These are phyloP conservation scores for Mycena alexandri DNA, from an alignment of 768 basidiomycete genomes.

Conservation along the genomic window DNA sequence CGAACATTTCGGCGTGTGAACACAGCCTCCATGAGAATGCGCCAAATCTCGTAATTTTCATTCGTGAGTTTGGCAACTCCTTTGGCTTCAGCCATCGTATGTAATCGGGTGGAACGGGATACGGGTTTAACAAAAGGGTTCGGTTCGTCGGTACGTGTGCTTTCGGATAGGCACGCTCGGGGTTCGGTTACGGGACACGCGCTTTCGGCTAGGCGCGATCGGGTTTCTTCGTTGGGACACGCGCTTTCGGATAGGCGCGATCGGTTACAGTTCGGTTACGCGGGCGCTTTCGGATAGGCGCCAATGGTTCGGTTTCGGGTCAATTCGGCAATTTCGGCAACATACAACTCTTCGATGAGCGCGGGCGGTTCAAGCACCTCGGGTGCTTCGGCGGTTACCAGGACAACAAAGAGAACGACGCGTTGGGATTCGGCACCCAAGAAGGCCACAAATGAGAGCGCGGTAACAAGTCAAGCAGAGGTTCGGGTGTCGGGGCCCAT, in stretches of 20 bases:
- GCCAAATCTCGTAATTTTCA: constrained; percentile 23
- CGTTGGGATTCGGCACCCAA: constrained; percentile 8
- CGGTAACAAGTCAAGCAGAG: background rate
- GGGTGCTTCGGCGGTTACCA: background rate
- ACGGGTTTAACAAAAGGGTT: background rate
- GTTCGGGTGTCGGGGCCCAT: background rate
- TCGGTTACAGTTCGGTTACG: background rate
- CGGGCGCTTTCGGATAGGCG: no score
- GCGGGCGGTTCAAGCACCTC: no score
- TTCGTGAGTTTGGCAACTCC: constrained; percentile 9
- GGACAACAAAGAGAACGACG: background rate
- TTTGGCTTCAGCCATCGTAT: constrained; percentile 16
- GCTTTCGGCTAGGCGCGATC: constrained; percentile 15
- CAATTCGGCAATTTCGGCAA: no score
- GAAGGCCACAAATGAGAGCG: constrained; percentile 4
- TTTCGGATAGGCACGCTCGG: constrained; percentile 2
- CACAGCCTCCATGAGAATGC: constrained; percentile 14
- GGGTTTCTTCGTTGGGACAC: background rate
- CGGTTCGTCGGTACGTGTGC: background rate
- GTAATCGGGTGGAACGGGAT: background rate
- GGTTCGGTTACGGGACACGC: background rate
- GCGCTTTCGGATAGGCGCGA: constrained; percentile 2
- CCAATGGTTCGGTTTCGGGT: no score
- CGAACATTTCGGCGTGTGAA: constrained; percentile 10
- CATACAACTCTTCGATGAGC: no score